phyloP scores from a whole-genome alignment of 352 stramenopile genomes.

The Pythium phragmiticola region DNA sequence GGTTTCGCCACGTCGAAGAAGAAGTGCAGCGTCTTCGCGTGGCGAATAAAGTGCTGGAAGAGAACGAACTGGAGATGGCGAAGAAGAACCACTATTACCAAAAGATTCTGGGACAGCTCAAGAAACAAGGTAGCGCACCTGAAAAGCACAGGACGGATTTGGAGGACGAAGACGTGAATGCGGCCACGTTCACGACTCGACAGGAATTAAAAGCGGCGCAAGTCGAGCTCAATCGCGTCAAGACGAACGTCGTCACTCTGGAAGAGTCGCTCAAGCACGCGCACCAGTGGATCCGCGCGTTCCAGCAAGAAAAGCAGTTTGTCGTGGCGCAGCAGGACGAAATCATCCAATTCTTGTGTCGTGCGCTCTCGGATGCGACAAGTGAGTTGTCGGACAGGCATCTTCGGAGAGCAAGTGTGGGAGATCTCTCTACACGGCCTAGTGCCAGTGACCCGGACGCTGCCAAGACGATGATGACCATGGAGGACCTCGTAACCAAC shows the following conservation, averaged over 20 bases:
- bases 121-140: constrained; percentile 24
- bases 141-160: not conserved
- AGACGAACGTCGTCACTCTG: constrained; percentile 23
- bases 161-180: not conserved
- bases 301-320: constrained; percentile 57
- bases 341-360: constrained; percentile 60
- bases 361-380: constrained; percentile 35
- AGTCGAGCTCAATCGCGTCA: constrained; percentile 4
- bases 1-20: constrained; percentile 40
- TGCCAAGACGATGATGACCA: constrained; percentile 30
- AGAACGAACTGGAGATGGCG: constrained; percentile 52
- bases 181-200: not conserved
- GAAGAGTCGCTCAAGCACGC: constrained; percentile 37
- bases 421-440: not conserved
- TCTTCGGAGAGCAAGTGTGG: not conserved
- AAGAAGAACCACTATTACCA: constrained; percentile 77
- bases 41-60: constrained; percentile 48
- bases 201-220: not conserved
- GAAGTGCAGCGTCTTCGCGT: constrained; percentile 46
- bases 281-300: constrained; percentile 46
- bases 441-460: not conserved
- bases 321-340: constrained; percentile 62
- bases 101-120: constrained; percentile 57
- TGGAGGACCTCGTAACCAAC: constrained; percentile 36
- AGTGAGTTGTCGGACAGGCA: constrained; percentile 13